phyloP scores from a whole-genome alignment of 2,329 filamentous ascomycete species.

The Cytospora paraplurivora region DNA sequence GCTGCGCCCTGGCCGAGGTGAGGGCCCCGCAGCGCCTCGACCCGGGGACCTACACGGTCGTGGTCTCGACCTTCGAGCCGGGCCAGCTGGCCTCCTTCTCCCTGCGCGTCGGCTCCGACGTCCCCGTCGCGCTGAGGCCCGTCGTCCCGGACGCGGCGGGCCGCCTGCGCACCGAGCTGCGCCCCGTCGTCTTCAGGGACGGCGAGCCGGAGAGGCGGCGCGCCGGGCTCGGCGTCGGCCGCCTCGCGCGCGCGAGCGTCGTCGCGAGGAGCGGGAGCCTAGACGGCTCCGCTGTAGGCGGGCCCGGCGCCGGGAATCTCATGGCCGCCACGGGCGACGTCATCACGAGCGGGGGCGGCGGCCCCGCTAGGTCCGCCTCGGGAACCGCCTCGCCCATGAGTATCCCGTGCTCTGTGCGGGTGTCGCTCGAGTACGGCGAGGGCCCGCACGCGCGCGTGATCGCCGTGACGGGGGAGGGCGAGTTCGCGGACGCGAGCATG shows the following conservation, averaged over 20 bases:
- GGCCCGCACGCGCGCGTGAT: conserved; percentile 68
- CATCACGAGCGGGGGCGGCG: no score
- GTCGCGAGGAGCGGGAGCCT: conserved; percentile 41
- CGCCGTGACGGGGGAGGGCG: conserved; percentile 68
- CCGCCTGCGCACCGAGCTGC: conserved; percentile 62
- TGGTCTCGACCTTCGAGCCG: conserved; percentile 87
- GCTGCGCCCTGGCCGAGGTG: conserved; percentile 69
- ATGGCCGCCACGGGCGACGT: no score
- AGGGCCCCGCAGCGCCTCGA: conserved; percentile 50
- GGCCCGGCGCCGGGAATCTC: no score
- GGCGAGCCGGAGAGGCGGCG: conserved; percentile 50
- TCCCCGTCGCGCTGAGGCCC: conserved; percentile 56
- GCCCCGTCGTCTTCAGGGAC: conserved; percentile 30
- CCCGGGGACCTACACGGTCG: conserved; percentile 78
- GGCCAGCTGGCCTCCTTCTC: conserved; percentile 75
- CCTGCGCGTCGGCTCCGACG: conserved; percentile 70
- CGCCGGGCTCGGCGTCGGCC: conserved; percentile 42
- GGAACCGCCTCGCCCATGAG: conserved; percentile 30
- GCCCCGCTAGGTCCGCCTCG: conserved; percentile 23
- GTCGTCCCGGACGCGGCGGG: conserved; percentile 77
- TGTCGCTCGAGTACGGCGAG: conserved; percentile 73
- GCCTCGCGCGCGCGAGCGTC: conserved; percentile 64
- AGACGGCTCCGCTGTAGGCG: conserved; percentile 8
- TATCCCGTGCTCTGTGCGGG: conserved; percentile 53
- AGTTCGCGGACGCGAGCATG: conserved; percentile 68